phyloP scores from a whole-genome alignment of 2,329 filamentous ascomycete genomes.

The Aureobasidium zeae region DNA sequence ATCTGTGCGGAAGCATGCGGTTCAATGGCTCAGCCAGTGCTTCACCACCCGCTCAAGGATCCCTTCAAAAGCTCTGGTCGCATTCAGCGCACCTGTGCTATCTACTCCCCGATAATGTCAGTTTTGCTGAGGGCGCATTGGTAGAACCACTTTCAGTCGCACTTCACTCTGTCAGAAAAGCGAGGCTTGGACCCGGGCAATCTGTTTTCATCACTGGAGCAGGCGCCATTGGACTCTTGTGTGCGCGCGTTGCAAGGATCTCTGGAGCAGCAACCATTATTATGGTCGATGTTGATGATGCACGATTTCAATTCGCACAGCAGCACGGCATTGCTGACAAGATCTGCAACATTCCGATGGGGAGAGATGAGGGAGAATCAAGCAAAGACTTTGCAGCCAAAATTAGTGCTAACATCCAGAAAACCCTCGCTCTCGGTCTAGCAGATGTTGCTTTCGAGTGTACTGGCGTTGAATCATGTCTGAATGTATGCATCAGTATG shows the following conservation, averaged over 20 bases:
- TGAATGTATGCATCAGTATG: slow-evolving; percentile 19
- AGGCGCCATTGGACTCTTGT: slow-evolving; percentile 32
- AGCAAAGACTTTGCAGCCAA: not conserved
- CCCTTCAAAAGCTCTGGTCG: slow-evolving; percentile 25
- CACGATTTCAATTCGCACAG: slow-evolving; percentile 32
- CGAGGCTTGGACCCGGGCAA: slow-evolving; percentile 33
- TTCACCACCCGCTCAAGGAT: slow-evolving; percentile 25
- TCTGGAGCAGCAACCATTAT: slow-evolving; percentile 37
- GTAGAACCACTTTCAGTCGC: slow-evolving; percentile 43
- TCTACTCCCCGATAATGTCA: slow-evolving; percentile 31
- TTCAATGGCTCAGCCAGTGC: slow-evolving; percentile 19
- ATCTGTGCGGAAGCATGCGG: slow-evolving; percentile 24
- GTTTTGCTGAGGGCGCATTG: slow-evolving; percentile 36
- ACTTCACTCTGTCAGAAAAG: slow-evolving; percentile 36
- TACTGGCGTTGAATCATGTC: slow-evolving; percentile 27
- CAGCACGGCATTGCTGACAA: slow-evolving; percentile 29
- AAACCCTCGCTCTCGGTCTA: slow-evolving; percentile 27
- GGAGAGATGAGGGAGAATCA: slow-evolving; percentile 1
- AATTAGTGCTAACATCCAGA: slow-evolving; percentile 15
- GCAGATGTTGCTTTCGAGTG: slow-evolving; percentile 29
- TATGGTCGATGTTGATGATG: slow-evolving; percentile 37
- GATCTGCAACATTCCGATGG: slow-evolving; percentile 16
- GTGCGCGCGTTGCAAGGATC: slow-evolving; percentile 35
- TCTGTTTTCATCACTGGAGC: slow-evolving; percentile 31
- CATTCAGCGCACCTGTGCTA: slow-evolving; percentile 27